Base-by-base conservation (phyloP, 352 stramenopile genomes). In the Phytophthora cryptogea region DNA sequence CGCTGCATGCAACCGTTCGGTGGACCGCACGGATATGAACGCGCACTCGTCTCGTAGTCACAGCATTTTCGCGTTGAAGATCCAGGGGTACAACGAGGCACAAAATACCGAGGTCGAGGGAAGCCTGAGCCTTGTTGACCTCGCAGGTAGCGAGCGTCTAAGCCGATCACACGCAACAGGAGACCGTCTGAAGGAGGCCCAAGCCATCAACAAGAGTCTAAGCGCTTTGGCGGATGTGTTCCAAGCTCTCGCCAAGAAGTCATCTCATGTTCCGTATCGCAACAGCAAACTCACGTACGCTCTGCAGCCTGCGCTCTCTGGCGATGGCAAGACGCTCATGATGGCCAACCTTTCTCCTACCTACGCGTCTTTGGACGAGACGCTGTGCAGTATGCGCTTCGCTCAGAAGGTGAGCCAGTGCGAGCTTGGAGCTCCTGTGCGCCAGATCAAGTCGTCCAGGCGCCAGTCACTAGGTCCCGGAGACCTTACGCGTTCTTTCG, bases 241-340 rank as follows among this genome's bases (percentile, higher is more conserved):
- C 74, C 91, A 94, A 68, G 92, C 97, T 41, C 86, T 99, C 6
- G 86, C 93, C 3, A 98, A 98, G 72, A 98, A 98, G 66, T 92
- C 93, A 30, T 76, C 85, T 17, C 97, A 99, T 61, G 80, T 98
- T 26, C 97, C 97, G 41, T 99, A 99, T 82, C 83, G 98, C 45
- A 99, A 99, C 76, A 98, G 88, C 35, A 99, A 99, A 73, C 82
- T 99, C 17, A 99, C 98, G 20, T 99, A 99, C 71, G 87, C 99
- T 35, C 83, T 99, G 17, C 97, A 99, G 80, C 96, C 98, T 46
- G 97, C 95, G 59, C 88, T 99, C 5, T 98, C 95, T 59, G 97
- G 97, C 8, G 96, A 99, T 77, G 97, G 97, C 37, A 99, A 99
- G 81, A 99, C 97, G 59, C 82, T 99, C 36, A 99, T 99, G 97